Evolutionary conservation across 2,329 filamentous ascomycete genomes (phyloP), one percentile per base, ranked within the genome.

Genomic region (Ascochyta clinopodiicola): DNA sequence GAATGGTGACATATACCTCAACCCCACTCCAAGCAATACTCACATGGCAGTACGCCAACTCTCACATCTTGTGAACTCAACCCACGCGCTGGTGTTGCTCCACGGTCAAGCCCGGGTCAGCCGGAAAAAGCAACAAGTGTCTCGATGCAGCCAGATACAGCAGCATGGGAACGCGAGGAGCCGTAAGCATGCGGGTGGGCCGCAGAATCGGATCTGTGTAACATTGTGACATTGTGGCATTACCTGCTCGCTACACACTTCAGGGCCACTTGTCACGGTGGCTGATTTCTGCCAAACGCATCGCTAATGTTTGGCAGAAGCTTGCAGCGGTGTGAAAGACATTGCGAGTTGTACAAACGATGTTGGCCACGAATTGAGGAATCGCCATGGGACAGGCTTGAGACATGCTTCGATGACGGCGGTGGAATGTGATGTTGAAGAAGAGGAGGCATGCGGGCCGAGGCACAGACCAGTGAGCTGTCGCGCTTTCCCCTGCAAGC

Each of bases 121-220:
- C 48, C 38, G 35, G 25, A 34, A 53, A 53, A 57, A 57, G 48
- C 44, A 52, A 39, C 6, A 21, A 17, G 22, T 45, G 40, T 48
- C 54, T 53, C 39, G 45, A 53, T 17, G 19, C 22, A 42, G 44
- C 39, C 49, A 48, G 39, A 44, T 44, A 61, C 59, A 54, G 44
- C 56, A 57, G 46, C 39, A 42, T 57, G 45, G 44, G 10, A 24
- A 51, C 40, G 55, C 40, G 54, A 40, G 46, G 36, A 51, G 53
- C 44, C 49, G 36, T 46, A 53, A 61, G 51, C 19, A 48, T 49
- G 51, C 48, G 62, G 62, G 49, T 47, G 40, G 42, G 49, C 60
- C 62, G 53, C 55, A 46, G 40, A 37, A 47, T 42, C 43, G 60
- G 54, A 57, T 59, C 46, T 29, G 60, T 63, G 58, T 57, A 29